Base-by-base conservation (phyloP, 371 early-diverging fungal genomes). In the Mucor circinelloides region DNA sequence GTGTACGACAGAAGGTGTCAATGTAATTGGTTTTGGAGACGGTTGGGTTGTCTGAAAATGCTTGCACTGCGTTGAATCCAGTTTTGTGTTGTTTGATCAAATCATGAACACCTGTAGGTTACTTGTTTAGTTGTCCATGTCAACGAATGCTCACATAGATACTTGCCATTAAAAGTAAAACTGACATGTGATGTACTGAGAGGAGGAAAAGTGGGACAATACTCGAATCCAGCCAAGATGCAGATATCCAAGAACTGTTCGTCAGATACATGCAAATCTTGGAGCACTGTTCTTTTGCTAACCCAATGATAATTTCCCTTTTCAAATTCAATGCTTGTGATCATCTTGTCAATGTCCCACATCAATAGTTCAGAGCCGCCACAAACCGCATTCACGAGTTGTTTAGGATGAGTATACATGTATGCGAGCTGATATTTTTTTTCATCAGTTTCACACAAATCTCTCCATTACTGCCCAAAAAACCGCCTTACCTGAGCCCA, bases 161-260 rank as follows among this genome's bases (percentile, higher is more conserved):
- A 32, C 57, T 76, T 78, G 74, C 83, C 83, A 79, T 88, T 88
- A 73, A 91, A 89, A 1, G 87, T 84, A 57, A 89, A 92, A 36
- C 82, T 79, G 36, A 82, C 75, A 17, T 69, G 69, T 7, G 82
- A 79, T 36, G 76, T 80, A 52, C 76, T 76, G 62, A 94, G 80
- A 32, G 91, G 87, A 38, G 93, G 92, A 68, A 93, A 93, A 3
- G 89, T 90, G 27, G 84, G 81, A 65, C 88, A 87, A 70, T 90
- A 89, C 58, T 94, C 92, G 56, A 86, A 91, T 25, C 95, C 95
- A 9, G 93, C 91, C 54, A 95, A 74, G 48, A 95, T 87, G 77
- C 94, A 93, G 40, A 90, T 83, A 72, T 95, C 95, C 58, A 94
- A 66, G 64, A 94, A 89, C 62, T 93, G 95, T 21, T 94, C 93